Conservation (phyloP, 2,329 filamentous ascomycete genomes). For the Coniochaeta prunicola region DNA sequence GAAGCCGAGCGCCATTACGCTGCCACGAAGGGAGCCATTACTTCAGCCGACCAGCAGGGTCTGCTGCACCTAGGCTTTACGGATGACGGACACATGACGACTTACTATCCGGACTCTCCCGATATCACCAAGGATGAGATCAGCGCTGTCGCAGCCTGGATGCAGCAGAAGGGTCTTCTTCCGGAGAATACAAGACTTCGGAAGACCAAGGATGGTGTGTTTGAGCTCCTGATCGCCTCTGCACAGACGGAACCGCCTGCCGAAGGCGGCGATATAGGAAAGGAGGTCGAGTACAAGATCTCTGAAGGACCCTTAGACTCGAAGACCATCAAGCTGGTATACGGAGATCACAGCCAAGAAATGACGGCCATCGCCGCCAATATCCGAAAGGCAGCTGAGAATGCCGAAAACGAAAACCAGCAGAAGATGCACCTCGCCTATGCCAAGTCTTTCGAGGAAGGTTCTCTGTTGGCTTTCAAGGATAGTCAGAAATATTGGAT, state of each 20-base stretch:
- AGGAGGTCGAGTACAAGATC: slow-evolving; percentile 53
- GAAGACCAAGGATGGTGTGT: slow-evolving; percentile 57
- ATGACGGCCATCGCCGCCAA: slow-evolving; percentile 63
- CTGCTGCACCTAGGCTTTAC: slow-evolving; percentile 71
- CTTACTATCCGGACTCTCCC: slow-evolving; percentile 73
- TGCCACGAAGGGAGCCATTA: slow-evolving; percentile 64
- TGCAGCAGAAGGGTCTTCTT: slow-evolving; percentile 64
- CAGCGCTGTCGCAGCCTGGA: slow-evolving; percentile 61
- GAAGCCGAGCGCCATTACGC: slow-evolving; percentile 59
- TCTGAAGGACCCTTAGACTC: slow-evolving; percentile 53
- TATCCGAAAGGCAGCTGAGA: slow-evolving; percentile 59
- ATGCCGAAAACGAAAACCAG: slow-evolving; percentile 68
- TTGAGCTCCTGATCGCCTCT: slow-evolving; percentile 70
- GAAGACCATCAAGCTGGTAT: slow-evolving; percentile 63
- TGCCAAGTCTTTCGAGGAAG: slow-evolving; percentile 64
- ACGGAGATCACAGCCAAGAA: slow-evolving; percentile 66
- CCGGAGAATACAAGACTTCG: slow-evolving; percentile 70
- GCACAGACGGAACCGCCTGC: slow-evolving; percentile 51
- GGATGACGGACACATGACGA: slow-evolving; percentile 69
- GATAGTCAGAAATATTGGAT: slow-evolving; percentile 78
- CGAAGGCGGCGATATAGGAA: slow-evolving; percentile 61
- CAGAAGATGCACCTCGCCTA: slow-evolving; percentile 68
- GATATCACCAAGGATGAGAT: slow-evolving; percentile 71
- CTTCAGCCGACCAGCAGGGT: slow-evolving; percentile 55
- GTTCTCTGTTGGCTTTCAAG: slow-evolving; percentile 72